Percentiles rank a stretch among this genome's conserved stretches.
Conservation (phyloP, 75 land plant genomes). For the Selaginella moellendorffii region DNA sequence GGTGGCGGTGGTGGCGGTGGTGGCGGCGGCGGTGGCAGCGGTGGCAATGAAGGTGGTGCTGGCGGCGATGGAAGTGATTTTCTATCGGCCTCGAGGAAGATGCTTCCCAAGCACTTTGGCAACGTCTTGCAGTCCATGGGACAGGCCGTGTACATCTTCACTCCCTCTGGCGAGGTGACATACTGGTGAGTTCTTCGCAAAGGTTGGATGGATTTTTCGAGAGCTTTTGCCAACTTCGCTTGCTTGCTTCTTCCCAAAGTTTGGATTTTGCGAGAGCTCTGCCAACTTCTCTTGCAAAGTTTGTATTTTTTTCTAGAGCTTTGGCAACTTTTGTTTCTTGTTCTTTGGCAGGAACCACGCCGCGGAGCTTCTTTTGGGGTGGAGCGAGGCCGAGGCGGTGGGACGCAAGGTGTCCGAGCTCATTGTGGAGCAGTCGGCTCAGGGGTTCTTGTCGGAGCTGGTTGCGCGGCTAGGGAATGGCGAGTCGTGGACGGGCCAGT, state of each 20-base stretch:
- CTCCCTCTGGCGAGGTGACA: conserved; percentile 42
- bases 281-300: too few species aligned
- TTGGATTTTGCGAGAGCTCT: too few species aligned
- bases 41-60: too few species aligned
- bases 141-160: conserved; percentile 63
- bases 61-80: not conserved
- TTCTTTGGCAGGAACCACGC: conserved; percentile 43
- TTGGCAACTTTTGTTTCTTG: too few species aligned
- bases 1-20: too few species aligned
- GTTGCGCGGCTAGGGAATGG: conserved; percentile 34
- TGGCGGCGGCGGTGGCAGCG: not conserved
- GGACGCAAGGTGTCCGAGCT: conserved; percentile 52
- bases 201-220: too few species aligned
- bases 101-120: conserved; percentile 32
- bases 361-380: conserved; percentile 71
- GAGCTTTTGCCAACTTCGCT: too few species aligned
- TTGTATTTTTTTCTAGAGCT: too few species aligned
- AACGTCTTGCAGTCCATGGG: conserved; percentile 76
- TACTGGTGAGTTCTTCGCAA: too few species aligned
- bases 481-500: conserved; percentile 79
- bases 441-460: conserved; percentile 23
- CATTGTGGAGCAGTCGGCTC: conserved; percentile 32
- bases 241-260: too few species aligned
- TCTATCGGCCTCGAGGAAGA: not conserved
- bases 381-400: conserved; percentile 54